Percentiles rank a stretch among this genome's conserved stretches.
phyloP scores from a whole-genome alignment of 345 rosid species.

The Firmiana major region DNA sequence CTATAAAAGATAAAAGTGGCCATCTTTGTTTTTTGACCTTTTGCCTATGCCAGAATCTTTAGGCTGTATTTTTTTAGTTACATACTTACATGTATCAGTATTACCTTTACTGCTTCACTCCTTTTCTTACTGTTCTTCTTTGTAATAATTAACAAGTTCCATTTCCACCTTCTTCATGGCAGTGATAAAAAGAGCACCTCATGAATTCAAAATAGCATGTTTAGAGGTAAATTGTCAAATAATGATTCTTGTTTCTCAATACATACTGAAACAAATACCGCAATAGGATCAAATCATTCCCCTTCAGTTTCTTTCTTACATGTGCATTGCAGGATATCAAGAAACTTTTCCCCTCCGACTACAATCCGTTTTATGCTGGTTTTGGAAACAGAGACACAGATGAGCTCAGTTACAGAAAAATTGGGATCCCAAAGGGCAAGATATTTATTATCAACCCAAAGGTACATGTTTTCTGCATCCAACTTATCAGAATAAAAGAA shows the following conservation, averaged over 20 bases:
- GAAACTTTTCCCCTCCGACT: conserved; percentile 74
- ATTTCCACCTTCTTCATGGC: conserved; percentile 18
- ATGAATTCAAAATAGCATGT: conserved; percentile 92
- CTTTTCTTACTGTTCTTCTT: background rate
- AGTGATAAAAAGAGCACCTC: conserved; percentile 93
- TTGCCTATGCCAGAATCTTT: background rate
- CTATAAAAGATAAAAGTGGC: background rate
- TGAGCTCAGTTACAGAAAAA: conserved; percentile 82
- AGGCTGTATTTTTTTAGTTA: background rate
- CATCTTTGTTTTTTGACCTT: background rate
- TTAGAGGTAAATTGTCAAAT: conserved; percentile 49
- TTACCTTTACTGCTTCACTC: background rate
- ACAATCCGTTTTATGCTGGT: conserved; percentile 95
- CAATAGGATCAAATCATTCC: background rate
- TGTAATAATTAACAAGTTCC: background rate
- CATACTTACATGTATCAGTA: background rate
- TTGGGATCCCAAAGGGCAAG: conserved; percentile 89
- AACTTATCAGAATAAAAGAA: background rate
- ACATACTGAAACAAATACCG: background rate
- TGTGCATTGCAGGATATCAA: conserved; percentile 59
- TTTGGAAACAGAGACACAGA: conserved; percentile 90
- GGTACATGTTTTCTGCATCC: conserved; percentile 33
- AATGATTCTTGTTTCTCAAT: background rate
- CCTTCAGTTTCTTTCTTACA: background rate
- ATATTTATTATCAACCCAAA: conserved; percentile 88